Conservation (phyloP, 2,329 filamentous ascomycete genomes). For the Microdochium nivale region DNA sequence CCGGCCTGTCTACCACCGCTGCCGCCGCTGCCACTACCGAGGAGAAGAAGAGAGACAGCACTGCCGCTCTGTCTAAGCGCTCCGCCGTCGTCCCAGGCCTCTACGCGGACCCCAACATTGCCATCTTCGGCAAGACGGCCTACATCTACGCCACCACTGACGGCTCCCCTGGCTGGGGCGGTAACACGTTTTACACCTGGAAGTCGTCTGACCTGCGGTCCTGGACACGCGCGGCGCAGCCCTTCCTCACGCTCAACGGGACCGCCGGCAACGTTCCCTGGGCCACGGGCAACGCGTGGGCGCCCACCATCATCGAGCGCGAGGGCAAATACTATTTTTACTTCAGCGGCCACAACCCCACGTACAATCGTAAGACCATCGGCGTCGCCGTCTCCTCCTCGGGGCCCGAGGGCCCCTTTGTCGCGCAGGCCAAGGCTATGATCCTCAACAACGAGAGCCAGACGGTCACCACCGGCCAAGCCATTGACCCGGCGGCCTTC, state of each 20-base stretch:
- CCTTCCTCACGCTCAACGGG: conserved; percentile 35
- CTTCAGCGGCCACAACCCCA: conserved; percentile 45
- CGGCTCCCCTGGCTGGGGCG: conserved; percentile 31
- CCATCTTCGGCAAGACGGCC: conserved; percentile 32
- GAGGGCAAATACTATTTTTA: conserved; percentile 58
- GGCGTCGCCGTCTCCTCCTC: conserved; percentile 48
- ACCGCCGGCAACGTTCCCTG: conserved; percentile 43
- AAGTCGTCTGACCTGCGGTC: conserved; percentile 30
- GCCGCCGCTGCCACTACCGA: too few relatives aligned
- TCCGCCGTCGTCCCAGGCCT: conserved; percentile 28
- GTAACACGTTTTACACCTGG: conserved; percentile 37
- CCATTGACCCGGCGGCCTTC: conserved; percentile 55
- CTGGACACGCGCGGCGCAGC: conserved; percentile 30
- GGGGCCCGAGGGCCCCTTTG: conserved; percentile 51
- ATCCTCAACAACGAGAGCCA: conserved; percentile 39
- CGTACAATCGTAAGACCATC: conserved; percentile 43
- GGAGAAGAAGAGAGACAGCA: neutral
- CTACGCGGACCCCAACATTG: conserved; percentile 39
- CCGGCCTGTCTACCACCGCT: neutral
- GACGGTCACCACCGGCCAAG: conserved; percentile 25
- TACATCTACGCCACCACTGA: conserved; percentile 40
- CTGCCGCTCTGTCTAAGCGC: conserved; percentile 4
- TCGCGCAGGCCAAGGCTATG: conserved; percentile 43
- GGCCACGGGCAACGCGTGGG: conserved; percentile 60
- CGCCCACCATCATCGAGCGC: conserved; percentile 51